Conservation (phyloP, 73 alveolate species). For the Stentor coeruleus region DNA sequence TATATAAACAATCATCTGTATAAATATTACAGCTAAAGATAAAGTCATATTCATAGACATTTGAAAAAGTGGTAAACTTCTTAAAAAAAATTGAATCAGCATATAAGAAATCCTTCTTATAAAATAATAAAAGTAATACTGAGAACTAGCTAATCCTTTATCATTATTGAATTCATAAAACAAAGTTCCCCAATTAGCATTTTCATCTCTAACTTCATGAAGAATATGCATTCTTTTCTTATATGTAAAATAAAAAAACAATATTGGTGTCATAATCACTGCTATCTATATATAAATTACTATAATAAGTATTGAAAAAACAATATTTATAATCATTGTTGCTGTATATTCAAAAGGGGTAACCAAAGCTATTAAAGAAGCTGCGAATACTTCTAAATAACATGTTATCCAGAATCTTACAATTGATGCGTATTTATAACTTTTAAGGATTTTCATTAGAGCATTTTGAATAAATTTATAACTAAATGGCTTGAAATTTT, state of each 20-base stretch:
- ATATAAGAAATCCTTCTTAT: conserved; percentile 11
- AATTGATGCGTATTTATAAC: background rate
- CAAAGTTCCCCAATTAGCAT: background rate
- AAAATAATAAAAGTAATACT: background rate
- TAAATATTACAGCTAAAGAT: background rate
- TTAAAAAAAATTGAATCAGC: background rate
- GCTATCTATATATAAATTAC: background rate
- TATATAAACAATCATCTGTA: background rate
- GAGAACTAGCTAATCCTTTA: background rate
- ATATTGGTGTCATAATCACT: background rate
- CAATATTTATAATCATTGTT: background rate
- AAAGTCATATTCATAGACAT: background rate
- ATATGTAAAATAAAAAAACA: background rate
- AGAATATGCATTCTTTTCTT: background rate
- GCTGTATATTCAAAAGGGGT: background rate
- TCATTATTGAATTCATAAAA: conserved; percentile 16
- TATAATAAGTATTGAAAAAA: background rate
- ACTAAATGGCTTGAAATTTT: background rate
- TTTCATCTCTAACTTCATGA: background rate
- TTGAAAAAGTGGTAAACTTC: background rate
- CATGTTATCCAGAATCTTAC: background rate
- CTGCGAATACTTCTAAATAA: background rate
- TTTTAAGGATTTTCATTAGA: background rate
- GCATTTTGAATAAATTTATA: background rate
- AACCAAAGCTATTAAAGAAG: background rate